Percentiles rank a stretch among this genome's conserved stretches.
These are phyloP conservation scores for Penicillium paxilli DNA, from an alignment of 495 filamentous ascomycete species.

Conservation along the genomic window DNA sequence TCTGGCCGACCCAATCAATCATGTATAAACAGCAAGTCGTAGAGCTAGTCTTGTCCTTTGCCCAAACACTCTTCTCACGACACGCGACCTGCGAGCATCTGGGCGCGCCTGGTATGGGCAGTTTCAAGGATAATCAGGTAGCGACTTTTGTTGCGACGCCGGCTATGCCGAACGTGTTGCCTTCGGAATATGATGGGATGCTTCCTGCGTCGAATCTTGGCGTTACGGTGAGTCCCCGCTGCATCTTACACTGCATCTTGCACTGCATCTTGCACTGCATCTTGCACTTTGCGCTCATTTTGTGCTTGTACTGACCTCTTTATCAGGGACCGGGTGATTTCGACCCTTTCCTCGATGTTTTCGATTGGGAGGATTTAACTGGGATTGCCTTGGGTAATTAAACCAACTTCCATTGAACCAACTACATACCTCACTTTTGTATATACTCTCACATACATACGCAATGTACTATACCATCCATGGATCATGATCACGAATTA, in stretches of 20 bases:
- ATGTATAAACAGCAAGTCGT: conserved; percentile 43
- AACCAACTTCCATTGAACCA: neutral
- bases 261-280: too few relatives aligned
- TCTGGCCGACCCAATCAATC: conserved; percentile 38
- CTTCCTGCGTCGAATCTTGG: conserved; percentile 25
- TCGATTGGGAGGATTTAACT: conserved; percentile 46
- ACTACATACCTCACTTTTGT: too few relatives aligned
- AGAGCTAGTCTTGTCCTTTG: conserved; percentile 37
- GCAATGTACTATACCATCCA: neutral
- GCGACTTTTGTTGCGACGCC: conserved; percentile 28
- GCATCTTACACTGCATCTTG: too few relatives aligned
- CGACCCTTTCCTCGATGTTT: conserved; percentile 46
- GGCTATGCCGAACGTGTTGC: conserved; percentile 23
- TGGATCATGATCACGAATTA: too few relatives aligned
- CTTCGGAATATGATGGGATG: conserved; percentile 29
- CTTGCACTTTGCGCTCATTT: too few relatives aligned
- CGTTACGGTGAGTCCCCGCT: conserved; percentile 28
- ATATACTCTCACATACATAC: neutral
- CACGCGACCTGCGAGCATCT: conserved; percentile 41
- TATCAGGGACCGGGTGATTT: conserved; percentile 39
- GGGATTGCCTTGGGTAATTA: conserved; percentile 33
- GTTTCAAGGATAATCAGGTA: conserved; percentile 39
- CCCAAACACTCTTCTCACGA: conserved; percentile 38
- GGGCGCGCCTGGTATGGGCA: conserved; percentile 33
- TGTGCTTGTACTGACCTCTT: conserved; percentile 3